phyloP scores from a whole-genome alignment of 148 eudicot species.

The Rhododendron mucronatum region DNA sequence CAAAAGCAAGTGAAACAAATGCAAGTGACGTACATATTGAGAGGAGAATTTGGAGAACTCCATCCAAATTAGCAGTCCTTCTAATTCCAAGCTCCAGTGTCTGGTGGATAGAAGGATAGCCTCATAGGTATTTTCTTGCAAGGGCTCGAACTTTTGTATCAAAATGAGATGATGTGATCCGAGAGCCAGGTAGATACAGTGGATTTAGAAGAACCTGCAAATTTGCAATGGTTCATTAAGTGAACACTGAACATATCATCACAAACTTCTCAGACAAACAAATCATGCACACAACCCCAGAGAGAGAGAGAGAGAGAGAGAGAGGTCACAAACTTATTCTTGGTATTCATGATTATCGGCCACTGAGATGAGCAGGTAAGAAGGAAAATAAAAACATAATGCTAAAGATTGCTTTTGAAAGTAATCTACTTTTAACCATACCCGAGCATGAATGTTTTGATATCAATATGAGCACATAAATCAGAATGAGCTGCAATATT shows the following conservation, averaged over 20 bases:
- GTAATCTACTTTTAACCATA: not conserved
- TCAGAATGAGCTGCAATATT: not conserved
- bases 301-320: not conserved
- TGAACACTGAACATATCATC: not conserved
- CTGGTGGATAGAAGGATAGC: constrained; percentile 6
- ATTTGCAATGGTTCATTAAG: constrained; percentile 1
- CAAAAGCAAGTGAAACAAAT: not conserved
- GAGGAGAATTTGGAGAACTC: not conserved
- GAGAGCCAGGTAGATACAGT: constrained; percentile 84
- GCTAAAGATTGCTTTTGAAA: not conserved
- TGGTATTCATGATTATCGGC: not conserved
- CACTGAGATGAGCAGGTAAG: not conserved
- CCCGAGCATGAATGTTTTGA: not conserved
- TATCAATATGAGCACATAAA: not conserved
- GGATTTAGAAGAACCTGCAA: constrained; percentile 91
- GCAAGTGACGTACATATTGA: not conserved
- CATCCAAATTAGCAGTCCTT: not conserved
- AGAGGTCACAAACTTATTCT: not conserved
- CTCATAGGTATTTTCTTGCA: constrained; percentile 82
- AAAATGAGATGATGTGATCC: constrained; percentile 86
- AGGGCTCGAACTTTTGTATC: constrained; percentile 97
- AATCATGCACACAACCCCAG: not conserved
- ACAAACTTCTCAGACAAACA: not conserved
- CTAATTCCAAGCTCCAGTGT: not conserved
- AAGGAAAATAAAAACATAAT: not conserved